Base-by-base conservation (phyloP, 1,284 basidiomycete genomes). In the Gymnopus androsaceus region DNA sequence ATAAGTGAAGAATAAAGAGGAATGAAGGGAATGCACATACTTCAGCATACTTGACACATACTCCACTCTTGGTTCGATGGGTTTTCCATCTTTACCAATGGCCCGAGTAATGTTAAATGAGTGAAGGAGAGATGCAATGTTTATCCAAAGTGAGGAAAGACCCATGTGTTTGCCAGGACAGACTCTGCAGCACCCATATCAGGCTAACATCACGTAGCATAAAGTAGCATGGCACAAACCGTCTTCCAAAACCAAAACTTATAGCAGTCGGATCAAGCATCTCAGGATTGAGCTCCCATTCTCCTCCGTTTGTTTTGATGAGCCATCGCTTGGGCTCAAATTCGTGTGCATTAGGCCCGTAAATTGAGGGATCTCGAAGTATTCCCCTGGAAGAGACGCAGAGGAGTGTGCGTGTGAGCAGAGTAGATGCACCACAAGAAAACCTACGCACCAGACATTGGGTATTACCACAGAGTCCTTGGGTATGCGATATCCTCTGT, bases 191-290 rank as follows among this genome's bases (percentile, higher is more conserved):
- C 12, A 11, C 11, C 5, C 37, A 33, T 33, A 30, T 19, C 21
- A 17, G 12, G n/a, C 8, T 21, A 11, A n/a, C 12, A 4, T 5
- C 4, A 36, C 15, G 31, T 33, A 33, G n/a, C 37, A 38, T 5
- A 11, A 38, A 17, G n/a, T 7, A 30, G 12, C 5, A 14, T 28
- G 27, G 15, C 14, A 27, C 25, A 1, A 34, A 57, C 56, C 56
- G 33, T 42, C 51, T 40, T 3, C 56, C 52, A 45, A 58, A 58
- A 28, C 56, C 56, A 37, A 58, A 58, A 12, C 28, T 44, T 44
- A 42, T 36, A 11, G 23, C 21, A 12, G 17, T 8, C 4, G 56
- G 56, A 49, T 50, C 47, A 9, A 11, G 45, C n/a, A 49, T 42
- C 4, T 25, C 19, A 15, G 28, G n/a, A 36, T 51, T 42, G n/a